Conservation (phyloP, 179 eudicot species). For the Spergularia azorica region DNA sequence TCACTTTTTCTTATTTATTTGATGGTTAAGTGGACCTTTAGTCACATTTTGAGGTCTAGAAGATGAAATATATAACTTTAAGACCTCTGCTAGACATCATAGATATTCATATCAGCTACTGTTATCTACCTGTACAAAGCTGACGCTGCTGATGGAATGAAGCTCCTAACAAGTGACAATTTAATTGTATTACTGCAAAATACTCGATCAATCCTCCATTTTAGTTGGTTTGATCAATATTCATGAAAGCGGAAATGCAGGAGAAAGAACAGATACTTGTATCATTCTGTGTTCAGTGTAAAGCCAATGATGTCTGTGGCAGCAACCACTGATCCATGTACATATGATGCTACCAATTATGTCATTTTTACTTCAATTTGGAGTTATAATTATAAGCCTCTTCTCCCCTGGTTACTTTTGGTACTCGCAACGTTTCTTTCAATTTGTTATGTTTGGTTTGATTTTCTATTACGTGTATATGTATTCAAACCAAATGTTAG, state of each 20-base stretch:
- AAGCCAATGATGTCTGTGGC: conserved; percentile 3
- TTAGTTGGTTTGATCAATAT: conserved; percentile 14
- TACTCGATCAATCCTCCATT: conserved; percentile 17
- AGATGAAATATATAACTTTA: conserved; percentile 14
- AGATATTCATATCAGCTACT: conserved; percentile 29
- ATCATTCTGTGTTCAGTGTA: conserved; percentile 16
- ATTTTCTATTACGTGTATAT: no score
- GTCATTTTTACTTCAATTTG: neutral
- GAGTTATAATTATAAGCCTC: neutral
- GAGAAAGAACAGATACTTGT: neutral
- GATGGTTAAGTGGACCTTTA: conserved; percentile 9
- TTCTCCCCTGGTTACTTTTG: neutral
- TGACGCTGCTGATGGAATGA: conserved; percentile 24
- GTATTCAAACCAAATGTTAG: no score
- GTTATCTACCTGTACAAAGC: conserved; percentile 40
- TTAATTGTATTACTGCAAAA: conserved; percentile 29
- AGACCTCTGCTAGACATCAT: conserved; percentile 25
- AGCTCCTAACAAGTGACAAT: conserved; percentile 20
- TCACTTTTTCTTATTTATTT: conserved; percentile 13
- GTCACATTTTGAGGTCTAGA: conserved; percentile 4
- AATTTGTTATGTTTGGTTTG: no score
- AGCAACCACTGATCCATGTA: conserved; percentile 1
- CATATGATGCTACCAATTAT: conserved; percentile 2
- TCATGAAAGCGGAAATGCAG: neutral
- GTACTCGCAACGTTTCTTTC: no score